phyloP scores from a whole-genome alignment of 2,329 filamentous ascomycete genomes.

The Talaromyces amestolkiae region DNA sequence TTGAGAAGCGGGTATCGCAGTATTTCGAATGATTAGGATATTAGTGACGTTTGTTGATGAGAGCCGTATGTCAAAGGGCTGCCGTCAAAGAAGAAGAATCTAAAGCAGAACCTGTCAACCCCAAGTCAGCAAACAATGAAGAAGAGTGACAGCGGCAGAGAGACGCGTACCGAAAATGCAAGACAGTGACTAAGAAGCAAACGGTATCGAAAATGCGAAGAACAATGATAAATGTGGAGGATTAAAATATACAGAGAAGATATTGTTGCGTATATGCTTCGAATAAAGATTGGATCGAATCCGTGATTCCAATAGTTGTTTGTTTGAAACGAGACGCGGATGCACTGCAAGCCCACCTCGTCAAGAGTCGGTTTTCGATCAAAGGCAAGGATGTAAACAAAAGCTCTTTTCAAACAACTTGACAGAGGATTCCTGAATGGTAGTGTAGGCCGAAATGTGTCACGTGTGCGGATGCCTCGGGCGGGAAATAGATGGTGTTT shows the following conservation, averaged over 20 bases:
- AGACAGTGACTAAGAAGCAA: constrained; percentile 18
- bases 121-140: neutral
- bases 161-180: constrained; percentile 21
- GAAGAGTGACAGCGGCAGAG: neutral
- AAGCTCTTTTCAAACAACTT: neutral
- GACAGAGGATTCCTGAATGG: neutral
- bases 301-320: neutral
- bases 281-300: constrained; percentile 1
- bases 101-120: constrained; percentile 5
- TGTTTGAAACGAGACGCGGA: constrained; percentile 19
- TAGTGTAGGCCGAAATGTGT: neutral
- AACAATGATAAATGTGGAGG: constrained; percentile 20
- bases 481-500: neutral
- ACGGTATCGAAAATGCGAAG: constrained; percentile 13
- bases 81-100: constrained; percentile 15
- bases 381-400: constrained; percentile 20
- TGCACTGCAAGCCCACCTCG: constrained; percentile 39
- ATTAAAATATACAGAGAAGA: constrained; percentile 18
- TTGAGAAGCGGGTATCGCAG: constrained; percentile 4
- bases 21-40: constrained; percentile 12
- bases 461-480: constrained; percentile 9
- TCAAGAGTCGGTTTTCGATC: constrained; percentile 24
- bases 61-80: constrained; percentile 8
- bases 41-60: constrained; percentile 8
- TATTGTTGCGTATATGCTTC: constrained; percentile 19